Evolutionary conservation across 495 filamentous ascomycete genomes (phyloP).

Genomic region (Xylaria bambusicola): DNA sequence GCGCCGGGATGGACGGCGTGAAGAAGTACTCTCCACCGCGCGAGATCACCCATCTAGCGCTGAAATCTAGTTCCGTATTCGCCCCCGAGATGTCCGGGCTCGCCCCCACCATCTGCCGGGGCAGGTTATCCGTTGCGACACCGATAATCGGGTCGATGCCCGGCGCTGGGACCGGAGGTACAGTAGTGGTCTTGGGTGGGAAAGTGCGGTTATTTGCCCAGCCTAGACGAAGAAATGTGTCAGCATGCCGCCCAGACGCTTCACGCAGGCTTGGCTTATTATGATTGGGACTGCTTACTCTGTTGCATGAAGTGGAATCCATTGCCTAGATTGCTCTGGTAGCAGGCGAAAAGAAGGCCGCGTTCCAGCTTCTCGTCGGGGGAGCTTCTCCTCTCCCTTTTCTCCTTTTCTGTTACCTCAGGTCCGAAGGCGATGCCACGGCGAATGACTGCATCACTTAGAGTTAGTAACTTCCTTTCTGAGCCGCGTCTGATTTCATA

Average conservation of each 20-base stretch:
- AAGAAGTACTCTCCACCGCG: slow-evolving; percentile 47
- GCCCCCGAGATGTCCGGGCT: slow-evolving; percentile 18
- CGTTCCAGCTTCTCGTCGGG: slow-evolving; percentile 27
- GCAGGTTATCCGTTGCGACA: neutral
- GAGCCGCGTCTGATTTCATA: no score
- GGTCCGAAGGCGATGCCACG: slow-evolving; percentile 46
- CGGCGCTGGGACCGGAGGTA: neutral
- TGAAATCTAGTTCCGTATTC: slow-evolving; percentile 7
- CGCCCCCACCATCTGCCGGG: slow-evolving; percentile 19
- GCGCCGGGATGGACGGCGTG: slow-evolving; percentile 32
- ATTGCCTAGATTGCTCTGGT: slow-evolving; percentile 41
- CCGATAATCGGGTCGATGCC: slow-evolving; percentile 46
- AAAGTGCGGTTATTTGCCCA: slow-evolving; percentile 11
- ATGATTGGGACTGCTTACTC: slow-evolving; percentile 22
- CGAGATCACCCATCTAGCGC: slow-evolving; percentile 30
- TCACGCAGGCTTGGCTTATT: no score
- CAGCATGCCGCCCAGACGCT: no score
- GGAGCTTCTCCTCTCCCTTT: slow-evolving; percentile 16
- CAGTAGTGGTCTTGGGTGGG: neutral
- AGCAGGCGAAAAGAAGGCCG: slow-evolving; percentile 44
- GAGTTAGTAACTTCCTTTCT: slow-evolving; percentile 1
- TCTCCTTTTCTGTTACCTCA: slow-evolving; percentile 34
- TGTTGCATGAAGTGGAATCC: slow-evolving; percentile 45
- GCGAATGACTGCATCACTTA: slow-evolving; percentile 31
- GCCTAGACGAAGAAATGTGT: neutral